Evolutionary conservation across 139 green algal genomes (phyloP), one percentile per base, ranked within the genome.

Genomic region (Parachlorella kessleri): DNA sequence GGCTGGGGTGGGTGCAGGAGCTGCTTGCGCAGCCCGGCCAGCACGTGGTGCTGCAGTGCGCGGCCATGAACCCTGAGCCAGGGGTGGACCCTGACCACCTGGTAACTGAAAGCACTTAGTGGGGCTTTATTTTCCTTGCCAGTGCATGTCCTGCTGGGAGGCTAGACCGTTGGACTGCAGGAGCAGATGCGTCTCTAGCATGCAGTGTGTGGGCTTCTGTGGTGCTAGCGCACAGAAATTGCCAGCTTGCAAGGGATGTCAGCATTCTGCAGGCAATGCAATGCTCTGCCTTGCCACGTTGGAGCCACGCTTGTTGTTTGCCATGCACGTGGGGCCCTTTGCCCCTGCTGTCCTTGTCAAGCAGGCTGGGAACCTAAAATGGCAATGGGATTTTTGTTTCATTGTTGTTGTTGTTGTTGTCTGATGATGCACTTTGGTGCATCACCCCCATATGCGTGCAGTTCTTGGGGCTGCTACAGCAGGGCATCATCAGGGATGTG

Each of bases 401-500:
- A n/a, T n/a, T n/a, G n/a, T n/a, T n/a, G n/a, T n/a, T n/a, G n/a
- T n/a, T n/a, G n/a, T n/a, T n/a, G n/a, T n/a, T n/a, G n/a, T n/a
- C n/a, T n/a, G n/a, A n/a, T n/a, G n/a, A n/a, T n/a, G n/a, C n/a
- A n/a, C n/a, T n/a, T n/a, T n/a, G n/a, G n/a, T n/a, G n/a, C n/a
- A n/a, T n/a, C n/a, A n/a, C 48, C 48, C 14, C 48, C 21, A 59
- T 59, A 59, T 59, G 48, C 66, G 21, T 59, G 48, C 48, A 72
- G 66, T 74, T 74, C 28, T 26, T 74, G 69, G 40, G 32, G 32
- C 28, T 74, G 69, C 38, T 74, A 6, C 69, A 37, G 24, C 21
- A 59, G 39, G 39, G 42, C 7, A 63, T 87, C 6, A 39, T 87
- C 5, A 32, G 64, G 33, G 78, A 84, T 48, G 70, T 84, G 63